Evolutionary conservation across 2,329 filamentous ascomycete genomes (phyloP).

Genomic region (Diaporthe nobilis): DNA sequence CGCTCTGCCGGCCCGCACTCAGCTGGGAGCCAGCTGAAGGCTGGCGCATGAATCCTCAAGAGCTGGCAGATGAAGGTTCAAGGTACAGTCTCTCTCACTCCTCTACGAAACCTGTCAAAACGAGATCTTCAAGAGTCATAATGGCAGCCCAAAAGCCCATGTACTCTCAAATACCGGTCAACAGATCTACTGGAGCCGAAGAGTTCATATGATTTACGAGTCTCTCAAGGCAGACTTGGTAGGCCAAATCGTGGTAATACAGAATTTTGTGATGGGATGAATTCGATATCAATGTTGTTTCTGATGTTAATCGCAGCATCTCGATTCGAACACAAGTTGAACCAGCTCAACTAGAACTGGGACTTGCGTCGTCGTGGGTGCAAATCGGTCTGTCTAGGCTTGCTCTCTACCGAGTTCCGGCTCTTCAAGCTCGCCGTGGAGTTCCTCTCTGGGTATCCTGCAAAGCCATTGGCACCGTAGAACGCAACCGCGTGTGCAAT

Average conservation of each 20-base stretch:
- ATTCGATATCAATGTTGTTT: not conserved
- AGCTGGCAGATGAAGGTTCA: not conserved
- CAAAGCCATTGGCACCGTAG: conserved; percentile 32
- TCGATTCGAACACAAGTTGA: not conserved
- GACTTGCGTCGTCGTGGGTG: conserved; percentile 21
- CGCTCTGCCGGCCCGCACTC: not conserved
- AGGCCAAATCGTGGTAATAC: no score
- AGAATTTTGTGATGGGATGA: not conserved
- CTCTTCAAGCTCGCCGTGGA: conserved; percentile 18
- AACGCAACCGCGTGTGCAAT: conserved; percentile 22
- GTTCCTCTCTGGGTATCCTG: conserved; percentile 17
- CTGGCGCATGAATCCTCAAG: not conserved
- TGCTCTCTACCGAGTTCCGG: not conserved
- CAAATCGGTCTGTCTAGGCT: conserved; percentile 16
- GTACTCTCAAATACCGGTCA: not conserved
- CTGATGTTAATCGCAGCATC: no score
- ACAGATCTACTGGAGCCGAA: not conserved
- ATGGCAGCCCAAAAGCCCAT: not conserved
- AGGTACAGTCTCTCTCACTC: not conserved
- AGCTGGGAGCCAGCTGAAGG: conserved; percentile 1
- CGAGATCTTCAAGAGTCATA: not conserved
- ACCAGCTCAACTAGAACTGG: not conserved
- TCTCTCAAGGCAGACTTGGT: not conserved
- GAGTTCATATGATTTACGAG: not conserved
- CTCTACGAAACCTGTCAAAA: not conserved